A percentile compares a stretch with the other conserved stretches of the same genome.
Conservation (phyloP, 2,329 filamentous ascomycete species). For the Taxawa tesnikishii region DNA sequence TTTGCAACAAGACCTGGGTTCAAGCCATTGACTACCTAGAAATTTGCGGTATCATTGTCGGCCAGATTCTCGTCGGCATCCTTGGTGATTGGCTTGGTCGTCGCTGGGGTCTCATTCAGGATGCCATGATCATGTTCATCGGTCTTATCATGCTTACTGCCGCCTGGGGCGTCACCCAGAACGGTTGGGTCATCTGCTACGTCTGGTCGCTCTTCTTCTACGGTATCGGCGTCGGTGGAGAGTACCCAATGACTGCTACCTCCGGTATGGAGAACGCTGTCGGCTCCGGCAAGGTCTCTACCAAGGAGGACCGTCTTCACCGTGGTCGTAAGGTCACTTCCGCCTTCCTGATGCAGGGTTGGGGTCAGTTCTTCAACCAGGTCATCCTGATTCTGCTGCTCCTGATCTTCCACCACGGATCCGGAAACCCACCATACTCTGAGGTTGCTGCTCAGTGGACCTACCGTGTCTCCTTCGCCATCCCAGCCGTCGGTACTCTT, state of each 20-base stretch:
- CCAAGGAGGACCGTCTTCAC: conserved; percentile 84
- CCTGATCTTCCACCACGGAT: conserved; percentile 75
- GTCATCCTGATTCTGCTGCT: conserved; percentile 75
- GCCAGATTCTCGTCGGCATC: conserved; percentile 78
- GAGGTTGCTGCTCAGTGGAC: conserved; percentile 71
- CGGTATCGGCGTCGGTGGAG: conserved; percentile 61
- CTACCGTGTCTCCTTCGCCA: conserved; percentile 83
- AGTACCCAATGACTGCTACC: conserved; percentile 95
- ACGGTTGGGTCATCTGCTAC: conserved; percentile 97
- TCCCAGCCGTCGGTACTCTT: conserved; percentile 79
- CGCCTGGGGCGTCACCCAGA: conserved; percentile 70
- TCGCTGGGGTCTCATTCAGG: conserved; percentile 90
- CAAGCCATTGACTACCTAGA: conserved; percentile 82
- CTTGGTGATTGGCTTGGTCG: conserved; percentile 73
- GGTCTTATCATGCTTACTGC: conserved; percentile 86
- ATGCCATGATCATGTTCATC: conserved; percentile 86
- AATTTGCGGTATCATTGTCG: conserved; percentile 87
- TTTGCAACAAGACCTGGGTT: conserved; percentile 71
- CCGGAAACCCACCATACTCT: conserved; percentile 66
- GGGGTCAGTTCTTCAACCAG: conserved; percentile 95
- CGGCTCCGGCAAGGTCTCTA: conserved; percentile 75
- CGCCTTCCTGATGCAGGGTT: conserved; percentile 96
- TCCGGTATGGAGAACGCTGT: conserved; percentile 88
- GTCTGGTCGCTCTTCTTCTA: conserved; percentile 92
- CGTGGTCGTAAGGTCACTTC: conserved; percentile 91